A percentile compares a stretch with the other conserved stretches of the same genome.
Evolutionary conservation across 805 yeast genomes (phyloP).

Genomic region (Saccharomycopsis microspora): DNA sequence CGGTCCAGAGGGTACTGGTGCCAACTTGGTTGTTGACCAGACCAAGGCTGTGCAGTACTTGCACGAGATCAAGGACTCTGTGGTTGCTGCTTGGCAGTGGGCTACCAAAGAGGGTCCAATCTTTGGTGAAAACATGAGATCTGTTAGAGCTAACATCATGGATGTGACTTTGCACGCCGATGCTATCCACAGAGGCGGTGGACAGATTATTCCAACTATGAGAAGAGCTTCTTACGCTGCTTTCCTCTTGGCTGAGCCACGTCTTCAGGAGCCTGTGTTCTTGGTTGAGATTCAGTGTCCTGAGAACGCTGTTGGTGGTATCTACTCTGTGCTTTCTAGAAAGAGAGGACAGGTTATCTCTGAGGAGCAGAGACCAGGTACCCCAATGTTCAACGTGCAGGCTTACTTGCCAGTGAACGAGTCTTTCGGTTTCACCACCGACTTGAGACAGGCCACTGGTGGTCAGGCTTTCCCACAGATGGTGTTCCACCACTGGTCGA

Average conservation of each 20-base stretch:
- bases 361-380: constrained; percentile 99
- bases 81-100: constrained; percentile 99
- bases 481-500: constrained; percentile 98
- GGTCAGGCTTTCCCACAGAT: constrained; percentile 99
- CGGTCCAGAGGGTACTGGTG: constrained; percentile 99
- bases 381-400: constrained; percentile 99
- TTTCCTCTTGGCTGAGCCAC: constrained; percentile 96
- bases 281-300: constrained; percentile 99
- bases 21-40: constrained; percentile 97
- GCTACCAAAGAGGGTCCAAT: constrained; percentile 99
- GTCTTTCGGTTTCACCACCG: constrained; percentile 99
- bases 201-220: constrained; percentile 99
- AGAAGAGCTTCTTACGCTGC: constrained; percentile 99
- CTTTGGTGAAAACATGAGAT: constrained; percentile 93
- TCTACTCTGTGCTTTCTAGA: constrained; percentile 98
- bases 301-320: constrained; percentile 99
- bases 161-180: constrained; percentile 99
- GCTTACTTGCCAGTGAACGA: constrained; percentile 99
- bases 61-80: constrained; percentile 98
- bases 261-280: constrained; percentile 98
- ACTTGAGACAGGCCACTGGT: constrained; percentile 99
- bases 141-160: constrained; percentile 93
- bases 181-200: constrained; percentile 99
- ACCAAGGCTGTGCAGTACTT: constrained; percentile 99
- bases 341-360: constrained; percentile 99